Percentiles rank a stretch among this genome's conserved stretches.
phyloP scores from a whole-genome alignment of 2,329 filamentous ascomycete species.

The Arthroderma sp. region DNA sequence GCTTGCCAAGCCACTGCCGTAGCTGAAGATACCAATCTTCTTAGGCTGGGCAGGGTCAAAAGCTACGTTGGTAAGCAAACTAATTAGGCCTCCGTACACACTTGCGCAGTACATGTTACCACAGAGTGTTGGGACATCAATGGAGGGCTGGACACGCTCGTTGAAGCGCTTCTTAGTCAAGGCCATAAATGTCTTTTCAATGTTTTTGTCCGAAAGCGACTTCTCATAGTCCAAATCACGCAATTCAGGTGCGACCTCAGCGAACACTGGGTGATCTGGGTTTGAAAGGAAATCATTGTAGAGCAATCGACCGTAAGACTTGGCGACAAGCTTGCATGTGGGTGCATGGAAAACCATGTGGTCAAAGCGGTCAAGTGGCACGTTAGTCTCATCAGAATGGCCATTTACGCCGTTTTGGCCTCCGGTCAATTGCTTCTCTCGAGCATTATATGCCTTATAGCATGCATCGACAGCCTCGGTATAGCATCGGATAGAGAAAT shows the following conservation, averaged over 20 bases:
- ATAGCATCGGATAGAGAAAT: slow-evolving; percentile 67
- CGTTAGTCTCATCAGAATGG: slow-evolving; percentile 36
- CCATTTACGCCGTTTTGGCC: slow-evolving; percentile 31
- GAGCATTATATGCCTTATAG: slow-evolving; percentile 68
- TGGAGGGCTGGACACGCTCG: slow-evolving; percentile 60
- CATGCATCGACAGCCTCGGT: slow-evolving; percentile 60
- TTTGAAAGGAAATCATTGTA: slow-evolving; percentile 75
- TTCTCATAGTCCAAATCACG: slow-evolving; percentile 66
- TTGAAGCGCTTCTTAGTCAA: slow-evolving; percentile 74
- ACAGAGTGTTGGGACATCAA: slow-evolving; percentile 65
- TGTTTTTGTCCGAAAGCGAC: slow-evolving; percentile 65
- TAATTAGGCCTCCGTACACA: slow-evolving; percentile 44
- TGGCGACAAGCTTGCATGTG: slow-evolving; percentile 76
- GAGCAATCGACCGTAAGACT: slow-evolving; percentile 69
- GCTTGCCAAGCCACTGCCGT: slow-evolving; percentile 63
- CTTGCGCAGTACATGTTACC: slow-evolving; percentile 52
- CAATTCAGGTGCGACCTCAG: slow-evolving; percentile 62
- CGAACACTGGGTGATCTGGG: slow-evolving; percentile 53
- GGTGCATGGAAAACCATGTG: slow-evolving; percentile 73
- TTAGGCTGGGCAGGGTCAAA: slow-evolving; percentile 55
- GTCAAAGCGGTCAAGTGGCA: slow-evolving; percentile 65
- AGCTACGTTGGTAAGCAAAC: slow-evolving; percentile 51
- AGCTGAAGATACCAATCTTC: slow-evolving; percentile 64
- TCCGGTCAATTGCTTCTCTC: slow-evolving; percentile 48
- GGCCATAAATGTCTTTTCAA: slow-evolving; percentile 78